A percentile compares a stretch with the other conserved stretches of the same genome.
These are phyloP conservation scores for Corylus americana DNA, from an alignment of 306 rosid species.

Conservation along the genomic window DNA sequence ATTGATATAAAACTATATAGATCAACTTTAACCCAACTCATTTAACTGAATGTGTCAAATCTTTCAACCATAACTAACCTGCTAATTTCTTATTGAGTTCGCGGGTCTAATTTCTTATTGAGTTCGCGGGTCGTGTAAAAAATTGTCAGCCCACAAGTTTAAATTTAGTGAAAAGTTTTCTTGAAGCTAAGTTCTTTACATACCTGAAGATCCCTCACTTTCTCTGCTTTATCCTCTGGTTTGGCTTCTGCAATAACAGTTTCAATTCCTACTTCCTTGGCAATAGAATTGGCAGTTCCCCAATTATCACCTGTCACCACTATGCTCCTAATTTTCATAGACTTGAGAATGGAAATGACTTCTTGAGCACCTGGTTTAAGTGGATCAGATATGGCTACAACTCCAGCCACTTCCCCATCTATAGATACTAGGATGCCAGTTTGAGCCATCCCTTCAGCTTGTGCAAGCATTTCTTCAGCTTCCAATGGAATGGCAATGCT, in stretches of 20 bases:
- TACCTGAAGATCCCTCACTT: conserved; percentile 76
- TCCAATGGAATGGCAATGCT: conserved; percentile 45
- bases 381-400: conserved; percentile 75
- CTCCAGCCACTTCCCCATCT: conserved; percentile 52
- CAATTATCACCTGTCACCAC: conserved; percentile 89
- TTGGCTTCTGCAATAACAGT: conserved; percentile 75
- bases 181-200: conserved; percentile 4
- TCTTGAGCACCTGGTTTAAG: conserved; percentile 67
- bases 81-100: too few species aligned
- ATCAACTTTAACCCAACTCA: too few species aligned
- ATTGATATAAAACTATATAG: too few species aligned
- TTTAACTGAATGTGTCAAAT: too few species aligned
- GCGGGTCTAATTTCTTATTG: too few species aligned
- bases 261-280: conserved; percentile 72
- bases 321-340: conserved; percentile 68
- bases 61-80: too few species aligned
- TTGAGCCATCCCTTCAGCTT: conserved; percentile 69
- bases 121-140: too few species aligned
- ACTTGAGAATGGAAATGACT: conserved; percentile 68
- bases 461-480: conserved; percentile 52
- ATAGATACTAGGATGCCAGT: conserved; percentile 68
- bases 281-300: conserved; percentile 89
- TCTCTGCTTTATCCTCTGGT: conserved; percentile 65
- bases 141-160: background rate
- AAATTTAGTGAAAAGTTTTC: background rate